Percentiles rank a stretch among this genome's conserved stretches.
phyloP scores from a whole-genome alignment of 2,329 filamentous ascomycete genomes.

The Colletotrichum cordylinicola region DNA sequence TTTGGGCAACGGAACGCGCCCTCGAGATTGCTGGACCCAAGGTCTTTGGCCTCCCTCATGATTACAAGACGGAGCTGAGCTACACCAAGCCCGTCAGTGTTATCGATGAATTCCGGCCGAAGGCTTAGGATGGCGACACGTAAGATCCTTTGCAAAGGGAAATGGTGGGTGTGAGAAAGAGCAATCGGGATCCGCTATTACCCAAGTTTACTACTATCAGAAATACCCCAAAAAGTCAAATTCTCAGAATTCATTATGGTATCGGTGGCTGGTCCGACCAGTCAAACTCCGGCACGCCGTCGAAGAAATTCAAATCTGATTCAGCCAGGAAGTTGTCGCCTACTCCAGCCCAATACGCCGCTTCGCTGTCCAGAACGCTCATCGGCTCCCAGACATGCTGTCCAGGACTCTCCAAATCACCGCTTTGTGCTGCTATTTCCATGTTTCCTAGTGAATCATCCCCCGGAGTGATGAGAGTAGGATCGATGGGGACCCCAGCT shows the following conservation, averaged over 20 bases:
- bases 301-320: not conserved
- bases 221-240: not conserved
- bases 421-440: not conserved
- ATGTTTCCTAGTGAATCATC: not conserved
- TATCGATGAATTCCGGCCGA: conserved; percentile 20
- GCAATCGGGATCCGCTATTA: not conserved
- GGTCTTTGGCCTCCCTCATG: conserved; percentile 21
- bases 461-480: not conserved
- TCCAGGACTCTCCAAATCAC: not conserved
- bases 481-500: not conserved
- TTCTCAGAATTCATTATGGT: not conserved
- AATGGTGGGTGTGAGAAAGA: not conserved
- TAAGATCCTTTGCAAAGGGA: not conserved
- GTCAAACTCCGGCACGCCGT: not conserved
- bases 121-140: not conserved
- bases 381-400: not conserved
- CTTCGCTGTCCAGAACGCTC: not conserved
- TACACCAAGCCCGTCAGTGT: conserved; percentile 21
- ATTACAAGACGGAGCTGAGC: conserved; percentile 10
- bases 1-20: conserved; percentile 22
- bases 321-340: not conserved
- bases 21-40: conserved; percentile 27
- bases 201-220: not conserved
- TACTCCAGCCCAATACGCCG: not conserved
- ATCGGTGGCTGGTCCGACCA: not conserved